A percentile compares a stretch with the other conserved stretches of the same genome.
Evolutionary conservation across 2,329 filamentous ascomycete species (phyloP).

Genomic region (Penicillium sp.): DNA sequence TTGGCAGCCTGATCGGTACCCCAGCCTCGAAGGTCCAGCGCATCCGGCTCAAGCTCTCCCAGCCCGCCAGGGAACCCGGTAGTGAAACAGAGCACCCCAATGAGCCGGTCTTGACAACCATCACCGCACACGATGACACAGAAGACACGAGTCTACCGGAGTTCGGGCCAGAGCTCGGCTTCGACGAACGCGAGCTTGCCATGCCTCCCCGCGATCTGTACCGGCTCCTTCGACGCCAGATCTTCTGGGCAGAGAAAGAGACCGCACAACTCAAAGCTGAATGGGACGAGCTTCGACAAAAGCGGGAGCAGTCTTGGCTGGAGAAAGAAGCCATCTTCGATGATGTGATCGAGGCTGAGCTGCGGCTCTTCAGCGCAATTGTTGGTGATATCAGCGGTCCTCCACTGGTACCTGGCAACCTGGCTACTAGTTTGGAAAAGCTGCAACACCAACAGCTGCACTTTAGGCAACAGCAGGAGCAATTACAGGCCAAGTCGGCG

Average conservation of each 20-base stretch:
- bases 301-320: conserved; percentile 45
- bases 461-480: conserved; percentile 28
- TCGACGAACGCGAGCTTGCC: conserved; percentile 49
- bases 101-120: conserved; percentile 24
- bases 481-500: conserved; percentile 20
- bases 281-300: conserved; percentile 43
- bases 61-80: conserved; percentile 38
- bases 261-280: conserved; percentile 43
- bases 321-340: conserved; percentile 51
- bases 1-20: conserved; percentile 29
- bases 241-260: conserved; percentile 54
- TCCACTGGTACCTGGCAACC: conserved; percentile 11
- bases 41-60: conserved; percentile 48
- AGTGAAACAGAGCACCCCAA: conserved; percentile 30
- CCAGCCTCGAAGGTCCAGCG: conserved; percentile 43
- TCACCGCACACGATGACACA: conserved; percentile 32
- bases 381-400: conserved; percentile 21
- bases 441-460: conserved; percentile 29
- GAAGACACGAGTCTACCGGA: conserved; percentile 44
- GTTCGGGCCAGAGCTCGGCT: conserved; percentile 45
- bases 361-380: conserved; percentile 40
- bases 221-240: conserved; percentile 51
- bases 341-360: conserved; percentile 48
- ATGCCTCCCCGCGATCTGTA: conserved; percentile 50
- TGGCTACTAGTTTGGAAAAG: conserved; percentile 29